A percentile compares a stretch with the other conserved stretches of the same genome.
Conservation (phyloP, 805 yeast species). For the Schizosaccharomyces japonicus region DNA sequence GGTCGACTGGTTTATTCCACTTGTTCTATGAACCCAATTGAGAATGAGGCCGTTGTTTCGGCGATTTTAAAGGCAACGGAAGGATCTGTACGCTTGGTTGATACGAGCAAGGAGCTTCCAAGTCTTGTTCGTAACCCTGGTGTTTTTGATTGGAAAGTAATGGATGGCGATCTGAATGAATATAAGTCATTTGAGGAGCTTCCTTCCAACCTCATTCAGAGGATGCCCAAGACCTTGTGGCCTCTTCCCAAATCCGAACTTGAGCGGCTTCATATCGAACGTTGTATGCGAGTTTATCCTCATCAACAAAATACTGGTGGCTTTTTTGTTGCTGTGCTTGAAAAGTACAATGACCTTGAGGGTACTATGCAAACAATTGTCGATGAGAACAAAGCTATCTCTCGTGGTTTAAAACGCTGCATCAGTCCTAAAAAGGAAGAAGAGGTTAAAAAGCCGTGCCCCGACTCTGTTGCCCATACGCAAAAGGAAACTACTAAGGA, state of each 20-base stretch:
- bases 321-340: constrained; percentile 81
- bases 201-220: not conserved
- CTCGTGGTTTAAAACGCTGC: not conserved
- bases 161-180: constrained; percentile 15
- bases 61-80: constrained; percentile 57
- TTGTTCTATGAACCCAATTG: constrained; percentile 86
- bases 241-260: not conserved
- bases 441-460: not conserved
- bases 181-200: not conserved
- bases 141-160: constrained; percentile 60
- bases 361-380: not conserved
- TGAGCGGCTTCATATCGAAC: not conserved
- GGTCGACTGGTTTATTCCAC: constrained; percentile 92
- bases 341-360: constrained; percentile 21
- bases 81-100: constrained; percentile 40
- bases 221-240: not conserved
- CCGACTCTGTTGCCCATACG: too few species aligned
- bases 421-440: not conserved
- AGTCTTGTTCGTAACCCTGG: constrained; percentile 61
- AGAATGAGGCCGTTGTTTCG: constrained; percentile 91
- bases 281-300: constrained; percentile 53
- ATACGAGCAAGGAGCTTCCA: constrained; percentile 48
- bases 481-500: not conserved
- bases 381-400: not conserved
- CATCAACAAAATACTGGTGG: constrained; percentile 98